Base-by-base conservation (phyloP, 306 rosid genomes). In the Prunus armeniaca region DNA sequence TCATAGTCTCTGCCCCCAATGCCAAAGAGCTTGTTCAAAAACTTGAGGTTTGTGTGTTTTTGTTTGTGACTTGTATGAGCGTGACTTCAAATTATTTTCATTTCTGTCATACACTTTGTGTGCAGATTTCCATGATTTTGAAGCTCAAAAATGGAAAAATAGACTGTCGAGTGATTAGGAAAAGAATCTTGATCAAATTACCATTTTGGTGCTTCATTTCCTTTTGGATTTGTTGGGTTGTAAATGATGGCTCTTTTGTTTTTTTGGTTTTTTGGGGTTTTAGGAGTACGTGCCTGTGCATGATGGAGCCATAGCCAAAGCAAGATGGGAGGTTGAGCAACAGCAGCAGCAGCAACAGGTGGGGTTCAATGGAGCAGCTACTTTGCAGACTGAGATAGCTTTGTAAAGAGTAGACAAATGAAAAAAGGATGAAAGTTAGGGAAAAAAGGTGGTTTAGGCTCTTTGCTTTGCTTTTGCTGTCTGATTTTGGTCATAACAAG, bases 211-310 rank as follows among this genome's bases (percentile, higher is more conserved):
- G 43, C 30, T 64, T 51, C 9, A 27, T 73, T 61, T 62, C 68
- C 13, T 55, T 34, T 54, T 38, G 65, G 61, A n/a, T 54, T 56
- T 81, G 78, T 41, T 76, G 50, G 76, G 64, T 30, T 76, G 67
- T 27, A 76, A 54, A 75, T 74, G 76, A 3, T 46, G 71, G 3
- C 70, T 22, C 58, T 41, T 22, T 49, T 41, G 30, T 9, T 17
- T 65, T 46, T 51, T 49, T 41, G 30, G 15, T 22, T 65, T 46
- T 51, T 56, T 24, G 18, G 45, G 54, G 71, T 51, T 67, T 45
- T 71, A 88, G 91, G 91, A 83, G 75, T 88, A 88, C 74, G 88
- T 83, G 69, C 91, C 91, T 41, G 88, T 74, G 41, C 91, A 85
- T 77, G 86, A 85, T 77, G 89, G 88, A 65, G 86, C 50, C 58